Evolutionary conservation across 2,329 filamentous ascomycete genomes (phyloP).

Genomic region (Cercospora sp.): DNA sequence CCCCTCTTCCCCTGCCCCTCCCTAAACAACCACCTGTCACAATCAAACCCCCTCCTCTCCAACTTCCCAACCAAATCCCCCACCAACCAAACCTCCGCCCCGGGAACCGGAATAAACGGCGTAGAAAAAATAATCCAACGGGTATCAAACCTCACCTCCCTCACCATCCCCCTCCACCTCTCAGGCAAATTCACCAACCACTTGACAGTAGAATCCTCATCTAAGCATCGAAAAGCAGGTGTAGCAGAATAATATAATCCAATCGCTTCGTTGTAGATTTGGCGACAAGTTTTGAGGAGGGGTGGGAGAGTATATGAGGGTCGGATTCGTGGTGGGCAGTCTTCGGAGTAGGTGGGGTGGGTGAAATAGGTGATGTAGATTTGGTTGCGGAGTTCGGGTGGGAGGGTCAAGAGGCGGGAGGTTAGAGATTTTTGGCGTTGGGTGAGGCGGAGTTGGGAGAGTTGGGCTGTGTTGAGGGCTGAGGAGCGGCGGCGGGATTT

Average conservation of each 20-base stretch:
- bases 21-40: constrained; percentile 5
- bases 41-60: constrained; percentile 14
- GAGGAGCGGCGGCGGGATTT: constrained; percentile 10
- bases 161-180: constrained; percentile 10
- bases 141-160: constrained; percentile 25
- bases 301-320: constrained; percentile 23
- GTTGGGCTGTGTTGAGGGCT: not conserved
- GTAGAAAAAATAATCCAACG: constrained; percentile 25
- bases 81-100: constrained; percentile 21
- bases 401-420: constrained; percentile 19
- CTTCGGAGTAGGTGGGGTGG: not conserved
- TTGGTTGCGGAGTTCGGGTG: constrained; percentile 25
- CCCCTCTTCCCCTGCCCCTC: not conserved
- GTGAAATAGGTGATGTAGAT: constrained; percentile 25
- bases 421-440: not conserved
- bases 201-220: constrained; percentile 19
- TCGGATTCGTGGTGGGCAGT: constrained; percentile 18
- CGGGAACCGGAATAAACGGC: constrained; percentile 24
- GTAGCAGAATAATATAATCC: constrained; percentile 19
- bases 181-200: constrained; percentile 20
- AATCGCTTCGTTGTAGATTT: constrained; percentile 22
- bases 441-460: not conserved
- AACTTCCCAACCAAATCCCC: constrained; percentile 16
- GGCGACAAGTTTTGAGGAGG: constrained; percentile 18
- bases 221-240: constrained; percentile 23